These are phyloP conservation scores for Actinomucor elegans DNA, from an alignment of 371 early-diverging fungal genomes.

Conservation along the genomic window DNA sequence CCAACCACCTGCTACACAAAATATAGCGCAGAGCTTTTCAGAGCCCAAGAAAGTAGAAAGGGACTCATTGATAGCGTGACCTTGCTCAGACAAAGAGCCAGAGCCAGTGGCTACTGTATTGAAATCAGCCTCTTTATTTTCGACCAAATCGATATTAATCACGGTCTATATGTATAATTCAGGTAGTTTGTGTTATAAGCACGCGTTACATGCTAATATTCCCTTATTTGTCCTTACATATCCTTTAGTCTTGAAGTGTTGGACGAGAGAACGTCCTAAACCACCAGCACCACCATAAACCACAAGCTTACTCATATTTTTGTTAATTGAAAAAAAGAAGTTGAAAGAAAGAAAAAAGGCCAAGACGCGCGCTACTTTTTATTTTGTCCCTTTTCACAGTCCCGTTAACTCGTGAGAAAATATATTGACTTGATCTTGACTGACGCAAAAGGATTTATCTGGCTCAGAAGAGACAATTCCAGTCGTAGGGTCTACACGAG, in stretches of 20 bases:
- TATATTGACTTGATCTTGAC: not conserved
- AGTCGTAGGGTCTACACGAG: conserved; percentile 40
- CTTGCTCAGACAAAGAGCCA: conserved; percentile 61
- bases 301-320: conserved; percentile 62
- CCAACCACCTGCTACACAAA: conserved; percentile 98
- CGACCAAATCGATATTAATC: conserved; percentile 74
- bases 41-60: conserved; percentile 36
- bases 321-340: not conserved
- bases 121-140: conserved; percentile 72
- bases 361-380: not conserved
- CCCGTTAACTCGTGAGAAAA: conserved; percentile 9
- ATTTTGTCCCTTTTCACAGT: not conserved
- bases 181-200: not conserved
- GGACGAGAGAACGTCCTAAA: conserved; percentile 79
- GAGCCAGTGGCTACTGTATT: conserved; percentile 60
- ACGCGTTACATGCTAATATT: not conserved
- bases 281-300: conserved; percentile 93
- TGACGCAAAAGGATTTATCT: conserved; percentile 34
- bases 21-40: conserved; percentile 74
- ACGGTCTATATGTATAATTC: conserved; percentile 58
- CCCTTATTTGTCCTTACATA: conserved; percentile 56
- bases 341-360: not conserved
- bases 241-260: conserved; percentile 65
- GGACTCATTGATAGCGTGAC: conserved; percentile 44
- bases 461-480: conserved; percentile 33